Base-by-base conservation (phyloP, 1,284 basidiomycete species). In the Sporisorium reilianum region DNA sequence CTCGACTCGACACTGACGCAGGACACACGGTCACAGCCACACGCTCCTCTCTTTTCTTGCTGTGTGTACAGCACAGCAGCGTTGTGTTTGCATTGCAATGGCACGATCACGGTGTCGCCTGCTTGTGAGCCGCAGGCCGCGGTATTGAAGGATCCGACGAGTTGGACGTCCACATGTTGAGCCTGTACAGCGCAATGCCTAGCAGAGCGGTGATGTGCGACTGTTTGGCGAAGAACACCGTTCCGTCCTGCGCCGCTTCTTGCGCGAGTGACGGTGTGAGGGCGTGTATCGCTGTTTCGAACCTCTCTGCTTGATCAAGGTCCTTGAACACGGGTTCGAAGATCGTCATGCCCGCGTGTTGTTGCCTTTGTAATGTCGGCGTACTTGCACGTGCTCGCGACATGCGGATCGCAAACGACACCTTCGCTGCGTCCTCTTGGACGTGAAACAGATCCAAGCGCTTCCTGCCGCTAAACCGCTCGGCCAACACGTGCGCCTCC, bases 181-280 rank as follows among this genome's bases (percentile, higher is more conserved):
- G 42, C 25, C 71, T 28, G 32, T 74, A 74, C 45, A 74, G 28
- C 6, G 71, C 60, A 18, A 74, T 34, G 0, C 65, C 71, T 3
- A 74, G 38, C 5, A 61, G 56, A 14, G 50, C 45, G 9, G 65
- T 68, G 22, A 60, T 12, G 12, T 46, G 57, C 20, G 49, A 50
- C 18, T 60, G 51, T 42, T 44, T 50, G 9, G 57, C 58, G 6
- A 23, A 9, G 22, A 53, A 64, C 32, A 36, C 26, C 14, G 12
- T 22, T 5, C 25, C 6, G 14, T 6, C 14, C 23, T 44, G 16
- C 14, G 25, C 30, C n/a, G 9, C 45, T 30, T 28, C 18, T n/a
- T 23, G 22, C 3, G 34, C 12, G 34, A 14, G n/a, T 12, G 48
- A 11, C 14, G 22, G 22, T n/a, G 41, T 45, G 5, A 69, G 25